Conservation (phyloP, 2,329 filamentous ascomycete species). For the Cladosporium sp. region DNA sequence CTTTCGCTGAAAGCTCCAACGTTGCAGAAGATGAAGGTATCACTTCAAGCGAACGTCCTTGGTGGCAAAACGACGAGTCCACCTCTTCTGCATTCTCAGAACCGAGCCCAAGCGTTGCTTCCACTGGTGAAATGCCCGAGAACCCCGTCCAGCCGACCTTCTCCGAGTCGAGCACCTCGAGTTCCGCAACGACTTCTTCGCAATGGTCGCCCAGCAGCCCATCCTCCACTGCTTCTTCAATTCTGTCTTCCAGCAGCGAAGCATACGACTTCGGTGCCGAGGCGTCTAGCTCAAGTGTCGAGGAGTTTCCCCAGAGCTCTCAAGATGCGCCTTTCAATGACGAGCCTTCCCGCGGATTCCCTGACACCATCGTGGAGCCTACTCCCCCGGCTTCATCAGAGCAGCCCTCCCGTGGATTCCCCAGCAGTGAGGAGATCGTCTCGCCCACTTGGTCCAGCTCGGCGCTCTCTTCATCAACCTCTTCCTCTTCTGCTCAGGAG, state of each 20-base stretch:
- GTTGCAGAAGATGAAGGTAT: neutral
- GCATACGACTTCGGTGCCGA: neutral
- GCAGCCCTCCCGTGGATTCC: neutral
- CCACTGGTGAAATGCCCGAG: neutral
- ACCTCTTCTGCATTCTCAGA: neutral
- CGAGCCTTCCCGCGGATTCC: neutral
- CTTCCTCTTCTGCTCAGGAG: neutral
- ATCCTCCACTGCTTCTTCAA: constrained; percentile 4
- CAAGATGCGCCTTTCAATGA: neutral
- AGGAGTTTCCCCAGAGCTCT: neutral
- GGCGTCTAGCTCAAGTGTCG: neutral
- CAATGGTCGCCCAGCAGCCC: constrained; percentile 1
- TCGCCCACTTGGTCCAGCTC: neutral
- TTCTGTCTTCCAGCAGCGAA: neutral
- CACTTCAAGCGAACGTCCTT: neutral
- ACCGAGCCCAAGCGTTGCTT: neutral
- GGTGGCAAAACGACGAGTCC: neutral
- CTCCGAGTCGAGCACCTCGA: neutral
- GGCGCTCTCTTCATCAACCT: neutral
- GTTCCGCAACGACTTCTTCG: neutral
- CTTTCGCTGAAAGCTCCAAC: neutral
- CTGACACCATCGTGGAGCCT: neutral
- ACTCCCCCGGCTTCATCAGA: neutral
- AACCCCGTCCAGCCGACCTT: neutral
- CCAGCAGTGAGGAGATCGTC: neutral